Conservation (phyloP, 306 rosid species). For the Vicia sativa region DNA sequence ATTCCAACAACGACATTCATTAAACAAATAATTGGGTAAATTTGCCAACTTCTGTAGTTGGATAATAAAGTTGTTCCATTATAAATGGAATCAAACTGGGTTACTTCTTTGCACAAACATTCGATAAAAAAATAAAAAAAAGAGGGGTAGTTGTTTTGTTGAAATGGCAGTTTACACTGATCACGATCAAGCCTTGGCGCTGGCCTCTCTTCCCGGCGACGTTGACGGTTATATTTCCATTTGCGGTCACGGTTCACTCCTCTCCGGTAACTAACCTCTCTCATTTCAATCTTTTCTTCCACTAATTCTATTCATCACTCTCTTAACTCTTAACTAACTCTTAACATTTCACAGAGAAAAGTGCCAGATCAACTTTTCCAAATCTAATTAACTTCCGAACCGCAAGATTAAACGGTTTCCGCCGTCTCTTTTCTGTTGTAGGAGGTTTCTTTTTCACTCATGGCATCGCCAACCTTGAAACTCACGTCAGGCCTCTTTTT, state of each 20-base stretch:
- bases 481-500: slow-evolving; percentile 50
- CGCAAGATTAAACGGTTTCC: slow-evolving; percentile 76
- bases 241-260: slow-evolving; percentile 90
- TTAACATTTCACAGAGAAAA: slow-evolving; percentile 52
- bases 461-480: slow-evolving; percentile 68
- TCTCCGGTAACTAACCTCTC: slow-evolving; percentile 60
- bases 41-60: too few relatives aligned
- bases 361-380: slow-evolving; percentile 86
- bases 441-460: slow-evolving; percentile 74
- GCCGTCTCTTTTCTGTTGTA: slow-evolving; percentile 63
- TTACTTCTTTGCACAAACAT: too few relatives aligned
- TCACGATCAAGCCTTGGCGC: slow-evolving; percentile 34
- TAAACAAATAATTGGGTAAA: too few relatives aligned
- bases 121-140: too few relatives aligned
- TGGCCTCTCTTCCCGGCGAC: slow-evolving; percentile 31
- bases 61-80: too few relatives aligned
- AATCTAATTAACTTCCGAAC: slow-evolving; percentile 68
- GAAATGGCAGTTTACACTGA: slow-evolving; percentile 31
- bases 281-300: too few relatives aligned
- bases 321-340: too few relatives aligned
- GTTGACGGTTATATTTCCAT: slow-evolving; percentile 64
- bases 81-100: too few relatives aligned
- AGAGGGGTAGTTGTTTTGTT: too few relatives aligned
- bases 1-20: too few relatives aligned
- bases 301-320: too few relatives aligned